Evolutionary conservation across 768 basidiomycete genomes (phyloP), one percentile per base, ranked within the genome.

Genomic region (Termitomyces bulborhizus): DNA sequence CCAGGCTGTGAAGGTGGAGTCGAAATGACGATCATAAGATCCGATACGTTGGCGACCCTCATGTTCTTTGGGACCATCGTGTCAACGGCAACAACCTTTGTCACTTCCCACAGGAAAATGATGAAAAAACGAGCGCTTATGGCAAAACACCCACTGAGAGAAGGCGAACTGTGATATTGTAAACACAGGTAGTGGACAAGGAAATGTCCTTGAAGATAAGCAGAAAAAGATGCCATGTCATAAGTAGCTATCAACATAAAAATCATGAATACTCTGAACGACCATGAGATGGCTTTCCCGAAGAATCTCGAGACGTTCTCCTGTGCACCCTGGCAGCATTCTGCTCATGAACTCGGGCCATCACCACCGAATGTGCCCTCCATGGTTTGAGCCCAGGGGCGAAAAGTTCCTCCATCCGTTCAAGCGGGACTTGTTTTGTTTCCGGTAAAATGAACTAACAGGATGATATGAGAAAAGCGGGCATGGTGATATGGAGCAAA

Each of bases 361-460:
- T 69, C 8, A 69, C 69, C 27, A 68, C 62, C 4, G 52, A 60
- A 57, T 74, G 70, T 6, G 73, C 71, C 45, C 58, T 57, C 71
- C 71, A 69, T 27, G 71, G 65, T 53, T 59, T 63, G 36, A 73
- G 58, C 1, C 66, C 70, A 4, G 68, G 63, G n/a, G 59, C 70
- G 51, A 75, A 75, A 18, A 76, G 68, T 34, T 68, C 68, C 47
- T 75, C 72, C 73, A 76, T 76, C 45, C 69, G 68, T 61, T 76
- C 75, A 16, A 76, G 67, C 1, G 74, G 75, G 16, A 76, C 52
- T 46, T 69, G 67, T 46, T 71, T 73, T 18, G 75, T 75, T 60
- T 76, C 74, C 1, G 75, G 75, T 11, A 77, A 62, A 32, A 74
- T 56, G 52, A 73, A 60, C 66, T 69, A 47, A 2, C 2, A 4